Base-by-base conservation (phyloP, 495 filamentous ascomycete genomes). In the Pyrenula aspistea region DNA sequence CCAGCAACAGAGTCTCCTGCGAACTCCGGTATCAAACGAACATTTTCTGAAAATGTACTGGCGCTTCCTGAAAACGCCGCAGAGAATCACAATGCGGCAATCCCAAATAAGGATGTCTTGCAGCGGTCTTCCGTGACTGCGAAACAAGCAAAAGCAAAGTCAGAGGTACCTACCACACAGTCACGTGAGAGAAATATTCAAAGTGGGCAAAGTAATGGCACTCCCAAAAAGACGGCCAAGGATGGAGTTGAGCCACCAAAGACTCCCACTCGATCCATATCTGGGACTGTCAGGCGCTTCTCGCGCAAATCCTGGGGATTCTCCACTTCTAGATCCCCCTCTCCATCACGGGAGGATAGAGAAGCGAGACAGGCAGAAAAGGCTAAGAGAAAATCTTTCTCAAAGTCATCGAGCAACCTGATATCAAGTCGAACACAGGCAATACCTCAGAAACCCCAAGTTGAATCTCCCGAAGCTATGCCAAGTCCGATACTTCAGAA, bases 291-390 rank as follows among this genome's bases (percentile, higher is more conserved):
- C 62, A 79, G 82, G 57, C 82, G 73, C 57, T 77, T 88, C 60
- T 82, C 85, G 12, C 79, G 78, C 59, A 80, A 80, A 63, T 83
- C 85, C 50, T 89, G 86, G 85, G 78, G 79, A 12, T 70, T 79
- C 49, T 85, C 85, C 21, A 73, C 77, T 10, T 83, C 83, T 25
- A 73, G 80, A 51, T 83, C 84, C 3, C 81, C 83, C 2, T 84
- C 81, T 21, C 83, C 85, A 12, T 71, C 71, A 15, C 65, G 70
- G 31, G 8, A 42, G 15, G 31, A 42, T 1, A 76, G 72, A 58
- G 65, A 63, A 49, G 53, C 63, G 10, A 69, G 25, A 48, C 3
- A 55, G 49, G 24, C 42, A 70, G 63, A 22, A 24, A 50, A 25
- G 64, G 1, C 12, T n/a, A 19, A 58, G 42, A 56, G 24, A 21